A percentile compares a stretch with the other conserved stretches of the same genome.
phyloP scores from a whole-genome alignment of 768 basidiomycete species.

The Pleurotus tuber-regium region DNA sequence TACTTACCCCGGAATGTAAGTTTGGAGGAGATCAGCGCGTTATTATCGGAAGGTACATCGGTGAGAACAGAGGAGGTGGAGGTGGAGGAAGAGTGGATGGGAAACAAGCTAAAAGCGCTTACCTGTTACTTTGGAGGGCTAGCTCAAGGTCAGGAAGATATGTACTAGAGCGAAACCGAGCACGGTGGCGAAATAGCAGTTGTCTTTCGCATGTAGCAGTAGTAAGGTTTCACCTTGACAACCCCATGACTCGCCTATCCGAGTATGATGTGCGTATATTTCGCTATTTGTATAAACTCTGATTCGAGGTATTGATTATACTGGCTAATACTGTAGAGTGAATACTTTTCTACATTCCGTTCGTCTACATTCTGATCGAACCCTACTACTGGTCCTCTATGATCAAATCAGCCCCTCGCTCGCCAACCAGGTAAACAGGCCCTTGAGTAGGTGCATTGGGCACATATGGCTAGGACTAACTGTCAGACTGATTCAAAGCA shows the following conservation, averaged over 20 bases:
- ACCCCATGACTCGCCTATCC: too few relatives aligned
- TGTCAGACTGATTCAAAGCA: too few relatives aligned
- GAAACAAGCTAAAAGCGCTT: constrained; percentile 86
- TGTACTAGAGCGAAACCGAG: too few relatives aligned
- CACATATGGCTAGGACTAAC: constrained; percentile 24
- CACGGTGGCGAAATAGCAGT: too few relatives aligned
- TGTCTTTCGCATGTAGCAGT: too few relatives aligned
- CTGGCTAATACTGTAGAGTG: too few relatives aligned
- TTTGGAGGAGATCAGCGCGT: constrained; percentile 65
- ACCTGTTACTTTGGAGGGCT: constrained; percentile 94
- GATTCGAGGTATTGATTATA: too few relatives aligned
- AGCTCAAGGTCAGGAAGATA: constrained; percentile 59
- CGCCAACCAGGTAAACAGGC: constrained; percentile 25
- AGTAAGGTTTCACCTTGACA: too few relatives aligned
- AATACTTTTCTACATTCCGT: too few relatives aligned
- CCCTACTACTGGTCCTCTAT: constrained; percentile 17
- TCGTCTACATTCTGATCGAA: too few relatives aligned
- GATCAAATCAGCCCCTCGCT: constrained; percentile 28
- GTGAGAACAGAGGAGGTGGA: constrained; percentile 67
- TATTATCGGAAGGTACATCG: constrained; percentile 30
- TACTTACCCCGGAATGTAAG: constrained; percentile 84
- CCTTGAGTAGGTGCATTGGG: constrained; percentile 26
- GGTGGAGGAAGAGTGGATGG: constrained; percentile 97
- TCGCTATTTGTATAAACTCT: too few relatives aligned
- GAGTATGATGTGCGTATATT: too few relatives aligned